phyloP scores from a whole-genome alignment of 768 basidiomycete species.

The Brasilioporus rufonigricans region DNA sequence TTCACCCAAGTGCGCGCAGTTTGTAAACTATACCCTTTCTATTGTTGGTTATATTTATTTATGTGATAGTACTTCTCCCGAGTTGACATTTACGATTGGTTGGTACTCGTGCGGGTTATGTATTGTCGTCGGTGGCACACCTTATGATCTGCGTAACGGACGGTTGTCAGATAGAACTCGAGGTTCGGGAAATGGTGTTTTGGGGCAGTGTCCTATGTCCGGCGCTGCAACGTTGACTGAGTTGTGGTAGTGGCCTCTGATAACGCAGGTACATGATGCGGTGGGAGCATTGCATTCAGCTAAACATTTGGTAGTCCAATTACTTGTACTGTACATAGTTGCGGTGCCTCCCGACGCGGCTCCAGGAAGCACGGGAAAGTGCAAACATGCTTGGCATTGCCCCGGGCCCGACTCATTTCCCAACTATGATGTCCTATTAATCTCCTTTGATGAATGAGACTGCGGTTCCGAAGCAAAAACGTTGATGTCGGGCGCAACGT shows the following conservation, averaged over 20 bases:
- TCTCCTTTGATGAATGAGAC: constrained; percentile 9
- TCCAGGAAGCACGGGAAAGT: constrained; percentile 4
- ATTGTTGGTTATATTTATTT: background rate
- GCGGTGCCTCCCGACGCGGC: constrained; percentile 6
- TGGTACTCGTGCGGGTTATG: background rate
- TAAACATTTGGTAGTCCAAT: background rate
- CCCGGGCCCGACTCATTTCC: constrained; percentile 20
- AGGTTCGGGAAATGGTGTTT: background rate
- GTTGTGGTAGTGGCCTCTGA: background rate
- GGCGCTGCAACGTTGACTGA: background rate
- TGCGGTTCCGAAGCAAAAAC: constrained; percentile 20
- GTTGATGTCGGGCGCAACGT: constrained; percentile 12
- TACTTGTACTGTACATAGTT: too few species aligned
- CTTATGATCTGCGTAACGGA: background rate
- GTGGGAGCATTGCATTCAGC: constrained; percentile 4
- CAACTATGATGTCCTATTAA: background rate
- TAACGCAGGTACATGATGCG: background rate
- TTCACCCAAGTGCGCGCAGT: background rate
- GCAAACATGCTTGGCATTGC: constrained; percentile 5
- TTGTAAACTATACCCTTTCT: background rate
- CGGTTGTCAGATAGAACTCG: background rate
- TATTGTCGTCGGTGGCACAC: background rate
- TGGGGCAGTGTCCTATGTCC: background rate
- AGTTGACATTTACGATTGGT: background rate
- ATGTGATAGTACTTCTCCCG: background rate